Percentiles rank a stretch among this genome's conserved stretches.
These are phyloP conservation scores for Pseudoneurospora amorphoporcata DNA, from an alignment of 495 filamentous ascomycete genomes.

Conservation along the genomic window DNA sequence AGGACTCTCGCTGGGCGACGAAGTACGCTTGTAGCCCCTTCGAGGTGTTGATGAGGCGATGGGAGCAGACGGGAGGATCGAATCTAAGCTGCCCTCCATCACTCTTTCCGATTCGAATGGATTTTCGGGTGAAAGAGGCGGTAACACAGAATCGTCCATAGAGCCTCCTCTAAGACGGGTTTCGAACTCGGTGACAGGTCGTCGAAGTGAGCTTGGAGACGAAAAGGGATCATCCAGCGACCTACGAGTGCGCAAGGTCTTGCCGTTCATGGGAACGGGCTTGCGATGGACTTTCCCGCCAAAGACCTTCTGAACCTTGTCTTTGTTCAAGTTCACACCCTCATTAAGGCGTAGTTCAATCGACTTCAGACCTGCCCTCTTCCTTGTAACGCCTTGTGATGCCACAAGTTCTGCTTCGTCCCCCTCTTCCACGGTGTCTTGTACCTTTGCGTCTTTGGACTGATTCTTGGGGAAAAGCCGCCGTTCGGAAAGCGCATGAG, in stretches of 20 bases:
- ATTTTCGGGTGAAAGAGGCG: constrained; percentile 1
- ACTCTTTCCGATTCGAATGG: constrained; percentile 8
- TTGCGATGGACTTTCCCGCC: constrained; percentile 17
- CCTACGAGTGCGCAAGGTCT: constrained; percentile 7
- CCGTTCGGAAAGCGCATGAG: background rate
- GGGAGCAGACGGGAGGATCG: constrained; percentile 1
- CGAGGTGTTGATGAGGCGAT: constrained; percentile 6
- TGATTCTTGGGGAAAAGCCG: background rate
- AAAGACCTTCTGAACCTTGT: constrained; percentile 13
- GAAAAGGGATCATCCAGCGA: constrained; percentile 24
- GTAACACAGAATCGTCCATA: background rate
- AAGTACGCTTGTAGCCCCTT: background rate
- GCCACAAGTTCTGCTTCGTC: background rate
- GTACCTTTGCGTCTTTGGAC: background rate
- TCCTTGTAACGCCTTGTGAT: background rate
- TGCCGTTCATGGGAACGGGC: constrained; percentile 12
- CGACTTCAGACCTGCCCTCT: background rate
- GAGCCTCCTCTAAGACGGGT: constrained; percentile 6
- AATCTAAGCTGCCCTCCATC: constrained; percentile 3
- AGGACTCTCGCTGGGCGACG: background rate
- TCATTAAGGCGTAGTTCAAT: constrained; percentile 19
- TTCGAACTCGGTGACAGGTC: constrained; percentile 8
- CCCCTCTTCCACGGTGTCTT: background rate
- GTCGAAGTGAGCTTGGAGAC: constrained; percentile 3
- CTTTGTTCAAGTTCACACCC: constrained; percentile 14